Conservation (phyloP, 495 filamentous ascomycete species). For the Podospora pseudoanserina region DNA sequence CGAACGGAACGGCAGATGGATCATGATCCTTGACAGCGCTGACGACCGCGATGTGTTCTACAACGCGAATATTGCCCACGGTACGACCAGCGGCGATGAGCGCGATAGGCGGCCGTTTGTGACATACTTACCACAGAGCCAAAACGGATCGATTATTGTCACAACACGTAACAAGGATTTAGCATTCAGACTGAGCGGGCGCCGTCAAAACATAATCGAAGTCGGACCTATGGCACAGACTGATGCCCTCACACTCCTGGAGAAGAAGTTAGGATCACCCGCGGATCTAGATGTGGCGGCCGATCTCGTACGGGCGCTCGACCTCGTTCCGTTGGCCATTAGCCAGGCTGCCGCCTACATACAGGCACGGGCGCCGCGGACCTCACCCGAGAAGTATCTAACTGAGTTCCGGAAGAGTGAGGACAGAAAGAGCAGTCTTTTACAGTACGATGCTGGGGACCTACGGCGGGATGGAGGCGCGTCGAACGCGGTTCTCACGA, state of each 20-base stretch:
- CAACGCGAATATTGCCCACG: background rate
- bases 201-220: constrained; percentile 17
- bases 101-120: constrained; percentile 16
- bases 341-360: constrained; percentile 50
- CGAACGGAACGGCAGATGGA: constrained; percentile 35
- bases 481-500: constrained; percentile 31
- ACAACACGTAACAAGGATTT: constrained; percentile 33
- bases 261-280: constrained; percentile 25
- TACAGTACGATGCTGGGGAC: constrained; percentile 30
- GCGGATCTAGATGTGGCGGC: constrained; percentile 17
- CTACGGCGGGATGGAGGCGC: constrained; percentile 29
- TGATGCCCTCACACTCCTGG: constrained; percentile 29
- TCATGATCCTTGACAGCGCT: constrained; percentile 47
- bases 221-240: constrained; percentile 27
- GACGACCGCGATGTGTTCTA: constrained; percentile 37
- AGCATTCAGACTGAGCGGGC: constrained; percentile 24
- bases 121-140: constrained; percentile 40
- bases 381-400: constrained; percentile 37
- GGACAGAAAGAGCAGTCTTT: constrained; percentile 27
- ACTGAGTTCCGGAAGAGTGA: constrained; percentile 36
- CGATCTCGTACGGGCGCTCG: constrained; percentile 37
- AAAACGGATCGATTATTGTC: constrained; percentile 37
- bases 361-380: constrained; percentile 22
- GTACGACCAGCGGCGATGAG: background rate
- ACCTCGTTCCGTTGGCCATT: constrained; percentile 50